phyloP scores from a whole-genome alignment of 768 basidiomycete genomes.

The Psilocybe sp. region DNA sequence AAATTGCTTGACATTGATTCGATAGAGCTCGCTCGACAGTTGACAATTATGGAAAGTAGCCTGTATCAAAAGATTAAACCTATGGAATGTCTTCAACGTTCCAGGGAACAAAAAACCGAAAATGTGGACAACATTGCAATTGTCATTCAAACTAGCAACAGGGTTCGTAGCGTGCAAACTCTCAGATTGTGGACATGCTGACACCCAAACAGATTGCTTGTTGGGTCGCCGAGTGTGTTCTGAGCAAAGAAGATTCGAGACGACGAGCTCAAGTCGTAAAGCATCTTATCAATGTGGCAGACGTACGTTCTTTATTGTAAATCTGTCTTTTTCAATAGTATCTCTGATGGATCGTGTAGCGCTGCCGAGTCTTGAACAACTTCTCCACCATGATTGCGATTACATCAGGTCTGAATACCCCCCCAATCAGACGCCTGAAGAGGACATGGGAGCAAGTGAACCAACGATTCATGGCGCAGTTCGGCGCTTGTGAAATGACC shows the following conservation, averaged over 20 bases:
- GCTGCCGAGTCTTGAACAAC: conserved; percentile 86
- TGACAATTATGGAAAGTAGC: conserved; percentile 87
- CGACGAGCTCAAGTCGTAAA: conserved; percentile 81
- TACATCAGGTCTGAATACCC: conserved; percentile 89
- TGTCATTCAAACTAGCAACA: conserved; percentile 86
- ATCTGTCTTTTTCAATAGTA: neutral
- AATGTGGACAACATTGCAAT: conserved; percentile 80
- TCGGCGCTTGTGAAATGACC: conserved; percentile 81
- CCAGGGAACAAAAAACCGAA: conserved; percentile 72
- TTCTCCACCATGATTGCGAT: conserved; percentile 98
- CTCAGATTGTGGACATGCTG: neutral
- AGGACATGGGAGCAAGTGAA: conserved; percentile 91
- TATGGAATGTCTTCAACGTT: conserved; percentile 85
- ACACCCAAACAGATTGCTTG: conserved; percentile 67
- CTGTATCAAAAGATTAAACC: conserved; percentile 87
- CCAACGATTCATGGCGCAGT: conserved; percentile 67
- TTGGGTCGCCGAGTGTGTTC: conserved; percentile 88
- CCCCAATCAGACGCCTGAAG: conserved; percentile 89
- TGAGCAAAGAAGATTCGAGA: conserved; percentile 77
- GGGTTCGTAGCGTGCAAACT: conserved; percentile 42
- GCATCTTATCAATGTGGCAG: conserved; percentile 88
- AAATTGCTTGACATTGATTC: conserved; percentile 86
- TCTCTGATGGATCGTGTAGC: conserved; percentile 45
- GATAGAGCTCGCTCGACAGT: conserved; percentile 86
- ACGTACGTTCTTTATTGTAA: conserved; percentile 51